Evolutionary conservation across 352 stramenopile genomes (phyloP).

Genomic region (Pythium pyrilobum): DNA sequence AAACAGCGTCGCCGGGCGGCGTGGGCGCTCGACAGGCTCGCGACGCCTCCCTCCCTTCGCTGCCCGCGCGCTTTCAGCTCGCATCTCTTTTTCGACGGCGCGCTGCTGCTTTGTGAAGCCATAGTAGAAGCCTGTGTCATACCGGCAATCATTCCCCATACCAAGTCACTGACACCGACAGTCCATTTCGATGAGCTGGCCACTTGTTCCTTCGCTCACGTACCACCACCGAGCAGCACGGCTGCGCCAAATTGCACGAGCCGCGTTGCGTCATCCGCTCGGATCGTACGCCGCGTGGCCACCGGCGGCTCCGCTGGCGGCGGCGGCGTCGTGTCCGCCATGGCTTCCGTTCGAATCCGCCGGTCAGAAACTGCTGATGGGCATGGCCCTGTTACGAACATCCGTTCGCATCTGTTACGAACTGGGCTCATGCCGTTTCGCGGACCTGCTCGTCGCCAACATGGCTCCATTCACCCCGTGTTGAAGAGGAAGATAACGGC

Average conservation of each 20-base stretch:
- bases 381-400: not conserved
- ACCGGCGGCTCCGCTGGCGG: too few species aligned
- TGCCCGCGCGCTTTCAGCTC: constrained; percentile 12
- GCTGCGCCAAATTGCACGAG: constrained; percentile 33
- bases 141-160: not conserved
- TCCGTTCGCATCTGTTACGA: not conserved
- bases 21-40: not conserved
- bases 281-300: too few species aligned
- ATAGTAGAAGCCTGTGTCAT: constrained; percentile 50
- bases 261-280: constrained; percentile 5
- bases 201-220: not conserved
- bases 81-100: constrained; percentile 31
- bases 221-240: constrained; percentile 40
- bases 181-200: not conserved
- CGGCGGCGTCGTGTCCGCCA: too few species aligned
- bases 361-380: too few species aligned
- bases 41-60: not conserved
- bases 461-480: not conserved
- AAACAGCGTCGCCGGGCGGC: constrained; percentile 25
- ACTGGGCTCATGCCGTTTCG: constrained; percentile 1
- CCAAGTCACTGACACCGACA: not conserved
- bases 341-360: too few species aligned
- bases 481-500: not conserved
- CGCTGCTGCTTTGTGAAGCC: constrained; percentile 42
- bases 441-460: not conserved